Evolutionary conservation across 2,329 filamentous ascomycete species (phyloP).

Genomic region (Cladosporium sp.): DNA sequence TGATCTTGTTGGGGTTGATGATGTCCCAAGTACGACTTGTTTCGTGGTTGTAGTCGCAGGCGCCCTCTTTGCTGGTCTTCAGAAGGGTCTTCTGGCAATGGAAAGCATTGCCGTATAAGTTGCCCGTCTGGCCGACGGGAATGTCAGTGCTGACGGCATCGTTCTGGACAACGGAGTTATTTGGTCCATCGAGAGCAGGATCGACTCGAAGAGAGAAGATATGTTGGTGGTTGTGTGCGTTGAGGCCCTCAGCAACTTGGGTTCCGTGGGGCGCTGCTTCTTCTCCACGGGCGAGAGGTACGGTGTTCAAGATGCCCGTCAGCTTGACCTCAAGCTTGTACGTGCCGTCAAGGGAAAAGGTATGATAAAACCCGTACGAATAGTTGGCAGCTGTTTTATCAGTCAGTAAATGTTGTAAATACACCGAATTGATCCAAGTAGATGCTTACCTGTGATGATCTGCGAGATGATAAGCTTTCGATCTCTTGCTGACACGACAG

Average conservation of each 20-base stretch:
- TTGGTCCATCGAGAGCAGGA: constrained; percentile 55
- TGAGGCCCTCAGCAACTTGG: constrained; percentile 58
- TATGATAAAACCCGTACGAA: constrained; percentile 63
- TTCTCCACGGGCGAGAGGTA: constrained; percentile 45
- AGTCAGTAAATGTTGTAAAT: no score
- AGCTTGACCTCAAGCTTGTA: constrained; percentile 59
- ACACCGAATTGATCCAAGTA: no score
- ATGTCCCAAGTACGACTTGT: constrained; percentile 55
- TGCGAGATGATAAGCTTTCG: constrained; percentile 63
- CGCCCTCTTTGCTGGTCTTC: constrained; percentile 17
- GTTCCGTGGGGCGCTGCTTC: constrained; percentile 45
- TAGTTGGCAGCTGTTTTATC: constrained; percentile 67
- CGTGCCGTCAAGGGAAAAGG: constrained; percentile 59
- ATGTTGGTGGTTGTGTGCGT: constrained; percentile 68
- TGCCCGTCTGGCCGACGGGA: constrained; percentile 27
- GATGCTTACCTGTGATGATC: no score
- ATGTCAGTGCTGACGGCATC: constrained; percentile 46
- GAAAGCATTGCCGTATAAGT: constrained; percentile 60
- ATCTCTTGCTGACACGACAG: constrained; percentile 57
- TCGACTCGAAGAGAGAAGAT: constrained; percentile 63
- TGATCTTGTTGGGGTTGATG: constrained; percentile 44
- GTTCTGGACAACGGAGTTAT: constrained; percentile 51
- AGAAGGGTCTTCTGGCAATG: constrained; percentile 40
- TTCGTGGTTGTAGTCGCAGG: constrained; percentile 33
- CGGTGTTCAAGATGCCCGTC: constrained; percentile 63